A percentile compares a stretch with the other conserved stretches of the same genome.
These are phyloP conservation scores for Magnolia changhungtana DNA, from an alignment of 164 flowering plant species.

Conservation along the genomic window DNA sequence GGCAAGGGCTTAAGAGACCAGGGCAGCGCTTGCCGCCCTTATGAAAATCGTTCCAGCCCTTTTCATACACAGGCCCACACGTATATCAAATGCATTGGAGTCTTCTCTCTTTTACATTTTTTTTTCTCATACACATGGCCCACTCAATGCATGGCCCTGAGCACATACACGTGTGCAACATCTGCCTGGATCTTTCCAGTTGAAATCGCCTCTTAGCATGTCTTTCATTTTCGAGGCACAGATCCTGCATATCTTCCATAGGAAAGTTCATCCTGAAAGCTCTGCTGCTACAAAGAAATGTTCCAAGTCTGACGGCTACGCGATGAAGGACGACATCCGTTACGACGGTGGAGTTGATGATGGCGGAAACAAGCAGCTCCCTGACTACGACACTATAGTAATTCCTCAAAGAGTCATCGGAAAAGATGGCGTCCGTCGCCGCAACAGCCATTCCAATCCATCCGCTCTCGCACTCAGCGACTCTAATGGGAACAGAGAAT, in stretches of 20 bases:
- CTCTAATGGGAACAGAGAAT: slow-evolving; percentile 60
- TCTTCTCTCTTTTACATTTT: too few species aligned
- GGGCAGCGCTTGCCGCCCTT: too few species aligned
- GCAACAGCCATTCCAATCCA: slow-evolving; percentile 37
- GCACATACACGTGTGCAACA: too few species aligned
- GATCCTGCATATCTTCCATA: slow-evolving; percentile 79
- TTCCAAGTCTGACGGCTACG: slow-evolving; percentile 29
- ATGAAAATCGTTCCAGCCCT: too few species aligned
- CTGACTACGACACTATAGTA: slow-evolving; percentile 38
- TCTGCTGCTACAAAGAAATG: slow-evolving; percentile 27
- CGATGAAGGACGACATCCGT: slow-evolving; percentile 28
- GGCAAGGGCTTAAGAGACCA: too few species aligned
- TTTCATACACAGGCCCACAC: too few species aligned
- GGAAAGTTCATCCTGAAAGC: slow-evolving; percentile 86
- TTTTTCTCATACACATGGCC: too few species aligned
- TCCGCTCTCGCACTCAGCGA: slow-evolving; percentile 32
- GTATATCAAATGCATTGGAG: too few species aligned
- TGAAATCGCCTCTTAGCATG: neutral
- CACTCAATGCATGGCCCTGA: too few species aligned
- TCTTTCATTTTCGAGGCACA: slow-evolving; percentile 25
- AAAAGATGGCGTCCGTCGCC: slow-evolving; percentile 32
- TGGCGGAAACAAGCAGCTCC: slow-evolving; percentile 24
- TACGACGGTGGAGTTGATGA: slow-evolving; percentile 21
- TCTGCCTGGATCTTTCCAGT: too few species aligned
- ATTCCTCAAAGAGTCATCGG: slow-evolving; percentile 30